Evolutionary conservation across 768 basidiomycete species (phyloP), one percentile per base, ranked within the genome.

Genomic region (Holtermannia corniformis): DNA sequence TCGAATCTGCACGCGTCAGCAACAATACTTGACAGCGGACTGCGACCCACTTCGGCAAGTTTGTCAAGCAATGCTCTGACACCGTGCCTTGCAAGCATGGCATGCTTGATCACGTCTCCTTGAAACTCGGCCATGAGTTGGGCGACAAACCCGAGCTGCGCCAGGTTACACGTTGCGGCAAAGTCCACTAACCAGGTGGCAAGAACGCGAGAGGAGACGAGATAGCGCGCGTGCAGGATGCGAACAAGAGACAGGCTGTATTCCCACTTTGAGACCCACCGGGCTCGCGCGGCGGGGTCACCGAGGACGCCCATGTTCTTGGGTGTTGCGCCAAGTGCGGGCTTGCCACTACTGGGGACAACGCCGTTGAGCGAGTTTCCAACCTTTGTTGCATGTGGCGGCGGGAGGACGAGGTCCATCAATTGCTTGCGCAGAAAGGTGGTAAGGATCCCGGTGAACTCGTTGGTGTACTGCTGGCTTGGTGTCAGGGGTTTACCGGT

Each of bases 191-290:
- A 47, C 64, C 64, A 68, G 2, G 52, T 53, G 11, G 54, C 54
- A 19, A 65, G 25, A 10, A 60, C 20, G 12, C 67, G 49, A 4
- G 55, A 49, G 2, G 64, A 68, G 7, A 68, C 20, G n/a, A 68
- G 44, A 16, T 58, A 53, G 2, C 54, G 51, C 1, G 49, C 47
- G 47, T 65, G 59, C 16, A 68, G 52, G 32, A 62, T 55, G 19
- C 56, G 47, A 25, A 65, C 48, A 7, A 68, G 54, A 32, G 50
- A 44, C 4, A 48, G 43, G 26, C 65, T 67, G 45, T 68, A 68
- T 4, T 58, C 57, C 67, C 67, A 68, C 44, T 68, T 68, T 2
- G 52, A 50, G 13, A 58, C 44, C 67, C 67, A 68, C 22, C 59
- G 52, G 3, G 47, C 47, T 23, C 62, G 45, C 5, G 55, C 43